These are phyloP conservation scores for Arabis alpina DNA, from an alignment of 345 rosid genomes.

Conservation along the genomic window DNA sequence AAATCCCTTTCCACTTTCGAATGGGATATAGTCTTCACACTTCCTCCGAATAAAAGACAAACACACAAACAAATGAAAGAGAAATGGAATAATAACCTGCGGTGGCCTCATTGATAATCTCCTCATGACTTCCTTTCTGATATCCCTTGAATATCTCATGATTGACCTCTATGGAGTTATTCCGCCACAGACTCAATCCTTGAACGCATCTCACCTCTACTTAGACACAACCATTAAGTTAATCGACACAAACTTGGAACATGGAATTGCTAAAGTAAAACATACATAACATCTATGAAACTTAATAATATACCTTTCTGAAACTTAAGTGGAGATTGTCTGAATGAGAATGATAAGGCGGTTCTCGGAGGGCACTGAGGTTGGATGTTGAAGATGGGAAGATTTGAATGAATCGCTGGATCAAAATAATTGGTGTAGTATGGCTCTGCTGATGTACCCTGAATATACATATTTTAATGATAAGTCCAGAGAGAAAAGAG, in stretches of 20 bases:
- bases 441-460: constrained; percentile 65
- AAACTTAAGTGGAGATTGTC: constrained; percentile 29
- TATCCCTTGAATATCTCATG: constrained; percentile 72
- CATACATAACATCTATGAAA: background rate
- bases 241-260: background rate
- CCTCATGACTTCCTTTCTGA: constrained; percentile 57
- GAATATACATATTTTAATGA: constrained; percentile 31
- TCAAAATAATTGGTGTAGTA: constrained; percentile 51
- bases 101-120: constrained; percentile 61
- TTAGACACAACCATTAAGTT: background rate
- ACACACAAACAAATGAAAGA: too few species aligned
- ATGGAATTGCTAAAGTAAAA: too few species aligned
- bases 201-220: constrained; percentile 35
- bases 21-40: too few species aligned
- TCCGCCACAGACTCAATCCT: constrained; percentile 70
- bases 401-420: constrained; percentile 53
- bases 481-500: constrained; percentile 12
- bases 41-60: too few species aligned
- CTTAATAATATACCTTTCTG: constrained; percentile 46
- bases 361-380: constrained; percentile 54
- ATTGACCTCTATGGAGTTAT: constrained; percentile 66
- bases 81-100: constrained; percentile 46
- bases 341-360: constrained; percentile 38
- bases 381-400: constrained; percentile 61
- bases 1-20: too few species aligned